Base-by-base conservation (phyloP, 805 yeast species). In the Saccharomycopsis babjevae region DNA sequence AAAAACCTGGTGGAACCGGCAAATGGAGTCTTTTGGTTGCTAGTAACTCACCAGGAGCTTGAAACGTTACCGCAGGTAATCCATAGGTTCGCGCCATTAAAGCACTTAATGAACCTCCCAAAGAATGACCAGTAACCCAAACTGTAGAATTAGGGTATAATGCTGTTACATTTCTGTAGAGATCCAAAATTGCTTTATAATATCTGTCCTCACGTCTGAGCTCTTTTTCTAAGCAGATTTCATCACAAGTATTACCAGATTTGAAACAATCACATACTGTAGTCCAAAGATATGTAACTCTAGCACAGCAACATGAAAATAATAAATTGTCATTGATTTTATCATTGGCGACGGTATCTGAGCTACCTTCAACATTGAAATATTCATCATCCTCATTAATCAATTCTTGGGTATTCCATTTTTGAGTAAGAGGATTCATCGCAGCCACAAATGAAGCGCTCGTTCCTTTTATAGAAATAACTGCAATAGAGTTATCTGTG, bases 261-360 rank as follows among this genome's bases (percentile, higher is more conserved):
- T 84, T 82, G 69, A 86, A 93, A 70, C 99, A 94, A 71, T 91
- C 97, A 73, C 99, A 94, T 0, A 91, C 98, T 0, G 97, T 88
- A 7, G 86, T 83, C 99, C 98, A 94, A 72, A 89, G 73, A 66
- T 90, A 91, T 43, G 94, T 83, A 1, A 93, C 86, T 43, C 97
- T 79, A 0, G 97, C 98, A 74, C 99, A 94, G 71, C 99, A 94
- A 72, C 99, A 94, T 11, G 96, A 88, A 70, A 94, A 94, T 40
- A 94, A 73, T 61, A 93, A 69, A 68, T 94, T 94, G 71, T 94
- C 98, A 70, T 93, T 94, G 34, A 79, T 72, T 71, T 89, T 90
- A 70, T 94, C 99, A 62, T 83, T 84, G 0, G 79, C 82, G 0
- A 88, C 85, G 0, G 98, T 93, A 57, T 87, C 97, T 0, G 76